A percentile compares a stretch with the other conserved stretches of the same genome.
These are phyloP conservation scores for Mucor indicus DNA, from an alignment of 371 early-diverging fungal species.

Conservation along the genomic window DNA sequence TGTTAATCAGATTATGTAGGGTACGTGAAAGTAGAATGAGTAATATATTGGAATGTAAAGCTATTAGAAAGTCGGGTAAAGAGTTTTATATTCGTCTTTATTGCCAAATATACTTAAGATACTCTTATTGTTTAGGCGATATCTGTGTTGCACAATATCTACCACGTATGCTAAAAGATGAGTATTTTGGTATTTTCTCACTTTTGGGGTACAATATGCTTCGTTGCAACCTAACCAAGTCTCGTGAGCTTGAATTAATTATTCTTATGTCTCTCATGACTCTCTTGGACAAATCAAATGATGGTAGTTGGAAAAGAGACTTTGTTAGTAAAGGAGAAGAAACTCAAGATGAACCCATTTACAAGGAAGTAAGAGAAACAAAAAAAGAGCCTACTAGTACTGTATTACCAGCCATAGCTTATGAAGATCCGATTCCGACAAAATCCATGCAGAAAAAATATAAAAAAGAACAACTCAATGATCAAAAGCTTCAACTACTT, in stretches of 20 bases:
- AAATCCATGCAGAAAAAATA: conserved; percentile 25
- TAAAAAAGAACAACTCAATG: conserved; percentile 25
- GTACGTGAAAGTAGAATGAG: conserved; percentile 38
- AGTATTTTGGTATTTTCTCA: conserved; percentile 44
- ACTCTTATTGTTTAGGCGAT: conserved; percentile 12
- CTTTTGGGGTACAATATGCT: conserved; percentile 36
- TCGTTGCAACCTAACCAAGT: conserved; percentile 19
- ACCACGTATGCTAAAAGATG: conserved; percentile 38
- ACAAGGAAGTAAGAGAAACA: not conserved
- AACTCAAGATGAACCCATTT: conserved; percentile 1
- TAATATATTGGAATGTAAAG: conserved; percentile 34
- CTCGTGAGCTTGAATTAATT: conserved; percentile 25
- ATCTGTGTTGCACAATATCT: conserved; percentile 46
- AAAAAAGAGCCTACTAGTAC: not conserved
- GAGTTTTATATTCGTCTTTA: not conserved
- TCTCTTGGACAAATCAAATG: conserved; percentile 43
- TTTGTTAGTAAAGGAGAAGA: conserved; percentile 7
- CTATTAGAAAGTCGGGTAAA: conserved; percentile 29
- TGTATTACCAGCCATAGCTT: not conserved
- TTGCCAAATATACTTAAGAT: not conserved
- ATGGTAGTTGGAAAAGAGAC: conserved; percentile 27
- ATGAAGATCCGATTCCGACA: conserved; percentile 10
- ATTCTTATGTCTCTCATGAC: conserved; percentile 34
- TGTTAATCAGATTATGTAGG: conserved; percentile 19
- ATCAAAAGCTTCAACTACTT: conserved; percentile 31